Evolutionary conservation across 164 flowering plant genomes (phyloP).

Genomic region (Aristolochia contorta): DNA sequence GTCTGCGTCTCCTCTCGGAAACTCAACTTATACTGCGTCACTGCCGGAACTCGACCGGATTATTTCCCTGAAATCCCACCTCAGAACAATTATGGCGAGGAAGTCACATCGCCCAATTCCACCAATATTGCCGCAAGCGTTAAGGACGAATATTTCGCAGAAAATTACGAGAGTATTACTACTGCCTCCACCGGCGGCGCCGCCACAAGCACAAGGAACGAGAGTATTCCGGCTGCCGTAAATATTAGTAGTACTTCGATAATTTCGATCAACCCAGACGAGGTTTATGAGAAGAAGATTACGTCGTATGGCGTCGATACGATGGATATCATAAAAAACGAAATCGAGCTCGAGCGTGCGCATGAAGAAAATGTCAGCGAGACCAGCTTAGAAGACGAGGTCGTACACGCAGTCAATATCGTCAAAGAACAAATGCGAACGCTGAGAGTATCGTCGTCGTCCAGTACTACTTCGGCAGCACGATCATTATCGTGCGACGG

Average conservation of each 20-base stretch:
- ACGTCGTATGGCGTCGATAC: background rate
- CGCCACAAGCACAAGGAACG: too few relatives aligned
- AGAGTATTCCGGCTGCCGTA: too few relatives aligned
- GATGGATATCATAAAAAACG: background rate
- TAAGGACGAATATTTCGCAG: too few relatives aligned
- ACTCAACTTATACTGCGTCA: slow-evolving; percentile 63
- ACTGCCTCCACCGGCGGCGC: too few relatives aligned
- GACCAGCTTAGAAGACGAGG: slow-evolving; percentile 9
- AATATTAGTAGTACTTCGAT: too few relatives aligned
- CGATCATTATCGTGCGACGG: slow-evolving; percentile 42
- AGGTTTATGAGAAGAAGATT: slow-evolving; percentile 12
- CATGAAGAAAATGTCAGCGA: background rate
- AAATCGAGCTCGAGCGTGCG: background rate
- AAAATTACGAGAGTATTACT: too few relatives aligned
- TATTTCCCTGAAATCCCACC: background rate
- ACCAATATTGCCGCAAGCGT: too few relatives aligned
- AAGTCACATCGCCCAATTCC: background rate
- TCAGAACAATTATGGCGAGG: background rate
- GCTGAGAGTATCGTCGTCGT: slow-evolving; percentile 51
- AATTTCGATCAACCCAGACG: background rate
- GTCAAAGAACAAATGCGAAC: slow-evolving; percentile 37
- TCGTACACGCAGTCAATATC: slow-evolving; percentile 19
- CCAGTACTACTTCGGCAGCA: slow-evolving; percentile 8
- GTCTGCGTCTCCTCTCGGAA: slow-evolving; percentile 58
- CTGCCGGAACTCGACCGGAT: slow-evolving; percentile 48